phyloP scores from a whole-genome alignment of 139 green algal species.

The Chloropicon primus region DNA sequence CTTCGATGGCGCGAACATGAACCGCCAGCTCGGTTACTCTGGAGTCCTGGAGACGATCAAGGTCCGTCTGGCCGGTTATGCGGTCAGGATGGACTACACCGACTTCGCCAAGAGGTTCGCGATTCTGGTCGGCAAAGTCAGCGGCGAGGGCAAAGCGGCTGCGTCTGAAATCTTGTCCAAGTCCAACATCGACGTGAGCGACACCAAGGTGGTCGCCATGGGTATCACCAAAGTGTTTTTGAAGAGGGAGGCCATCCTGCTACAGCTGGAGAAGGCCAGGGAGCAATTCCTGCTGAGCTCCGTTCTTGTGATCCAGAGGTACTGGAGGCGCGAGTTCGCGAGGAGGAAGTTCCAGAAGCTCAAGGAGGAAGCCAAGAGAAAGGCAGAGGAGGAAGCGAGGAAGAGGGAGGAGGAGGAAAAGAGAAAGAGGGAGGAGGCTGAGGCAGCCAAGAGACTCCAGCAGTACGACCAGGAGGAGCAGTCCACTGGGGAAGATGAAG shows the following conservation, averaged over 20 bases:
- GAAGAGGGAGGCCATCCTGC: background rate
- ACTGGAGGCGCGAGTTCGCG: background rate
- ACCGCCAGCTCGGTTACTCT: background rate
- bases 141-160: background rate
- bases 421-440: constrained; percentile 10
- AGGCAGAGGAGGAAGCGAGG: background rate
- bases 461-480: constrained; percentile 3
- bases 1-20: background rate
- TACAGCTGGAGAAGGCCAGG: background rate
- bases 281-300: background rate
- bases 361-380: background rate
- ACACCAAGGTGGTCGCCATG: background rate
- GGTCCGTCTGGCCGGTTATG: constrained; percentile 4
- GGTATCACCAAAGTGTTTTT: constrained; percentile 11
- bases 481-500: background rate
- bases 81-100: constrained; percentile 1
- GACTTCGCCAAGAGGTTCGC: background rate
- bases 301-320: background rate
- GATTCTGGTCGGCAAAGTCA: background rate
- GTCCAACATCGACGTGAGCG: background rate
- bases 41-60: constrained; percentile 10
- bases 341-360: background rate
- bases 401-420: constrained; percentile 1
- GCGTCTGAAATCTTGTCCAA: background rate
- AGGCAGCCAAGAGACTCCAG: background rate